A percentile compares a stretch with the other conserved stretches of the same genome.
Conservation (phyloP, 495 filamentous ascomycete species). For the Xylona heveae region DNA sequence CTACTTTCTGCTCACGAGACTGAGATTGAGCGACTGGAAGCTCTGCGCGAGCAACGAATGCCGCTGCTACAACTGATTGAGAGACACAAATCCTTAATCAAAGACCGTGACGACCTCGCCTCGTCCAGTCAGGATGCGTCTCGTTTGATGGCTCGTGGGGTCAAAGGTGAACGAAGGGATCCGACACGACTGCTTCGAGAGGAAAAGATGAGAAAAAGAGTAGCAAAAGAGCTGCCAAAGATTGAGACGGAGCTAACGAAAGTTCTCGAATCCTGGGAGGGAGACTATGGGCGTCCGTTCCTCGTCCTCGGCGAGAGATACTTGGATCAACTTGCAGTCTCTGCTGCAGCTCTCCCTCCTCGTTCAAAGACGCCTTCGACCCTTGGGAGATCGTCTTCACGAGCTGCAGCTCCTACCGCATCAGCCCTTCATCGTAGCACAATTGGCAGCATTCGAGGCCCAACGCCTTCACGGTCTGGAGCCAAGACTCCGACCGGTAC, state of each 20-base stretch:
- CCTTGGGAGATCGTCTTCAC: constrained; percentile 29
- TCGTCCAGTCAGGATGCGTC: constrained; percentile 84
- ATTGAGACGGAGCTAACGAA: constrained; percentile 64
- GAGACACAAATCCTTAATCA: constrained; percentile 60
- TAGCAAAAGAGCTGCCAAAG: constrained; percentile 87
- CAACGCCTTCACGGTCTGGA: constrained; percentile 30
- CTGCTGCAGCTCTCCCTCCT: constrained; percentile 33
- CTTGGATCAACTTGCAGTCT: constrained; percentile 49
- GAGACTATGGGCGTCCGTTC: constrained; percentile 84
- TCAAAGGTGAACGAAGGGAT: constrained; percentile 78
- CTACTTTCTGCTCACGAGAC: constrained; percentile 74
- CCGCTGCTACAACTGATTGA: constrained; percentile 68
- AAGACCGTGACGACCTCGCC: constrained; percentile 73
- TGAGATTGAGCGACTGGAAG: constrained; percentile 65
- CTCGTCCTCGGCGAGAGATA: constrained; percentile 82
- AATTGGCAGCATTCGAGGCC: constrained; percentile 25
- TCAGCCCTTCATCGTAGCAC: constrained; percentile 19
- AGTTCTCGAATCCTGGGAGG: constrained; percentile 70
- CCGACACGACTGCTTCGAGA: constrained; percentile 86
- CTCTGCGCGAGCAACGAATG: constrained; percentile 67
- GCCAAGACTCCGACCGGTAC: constrained; percentile 49
- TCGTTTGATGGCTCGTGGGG: constrained; percentile 67
- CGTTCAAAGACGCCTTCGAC: constrained; percentile 66
- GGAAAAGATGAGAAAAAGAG: constrained; percentile 95
- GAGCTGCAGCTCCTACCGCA: constrained; percentile 12